These are phyloP conservation scores for Arabidopsis lyrata DNA, from an alignment of 441 rosid genomes.

Conservation along the genomic window DNA sequence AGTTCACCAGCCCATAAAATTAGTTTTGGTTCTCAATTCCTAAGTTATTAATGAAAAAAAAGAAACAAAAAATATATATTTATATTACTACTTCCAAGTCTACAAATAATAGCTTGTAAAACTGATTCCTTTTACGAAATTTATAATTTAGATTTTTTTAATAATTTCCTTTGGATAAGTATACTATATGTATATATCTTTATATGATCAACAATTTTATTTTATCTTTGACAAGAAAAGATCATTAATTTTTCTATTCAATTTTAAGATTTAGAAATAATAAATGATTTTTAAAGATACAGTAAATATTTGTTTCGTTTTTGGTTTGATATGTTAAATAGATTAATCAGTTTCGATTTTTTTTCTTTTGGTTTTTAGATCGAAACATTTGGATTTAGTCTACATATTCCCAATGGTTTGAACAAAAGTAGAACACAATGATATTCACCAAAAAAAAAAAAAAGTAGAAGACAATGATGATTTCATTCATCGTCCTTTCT, in stretches of 20 bases:
- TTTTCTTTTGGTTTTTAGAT: neutral
- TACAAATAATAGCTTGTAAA: neutral
- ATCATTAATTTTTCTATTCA: neutral
- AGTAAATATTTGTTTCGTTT: neutral
- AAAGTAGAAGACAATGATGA: neutral
- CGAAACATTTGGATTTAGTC: neutral
- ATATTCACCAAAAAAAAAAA: neutral
- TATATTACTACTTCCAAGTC: neutral
- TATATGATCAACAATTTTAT: neutral
- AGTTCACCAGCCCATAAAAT: too few species aligned
- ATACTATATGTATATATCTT: neutral
- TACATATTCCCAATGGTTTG: neutral
- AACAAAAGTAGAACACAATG: neutral
- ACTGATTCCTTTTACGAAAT: neutral
- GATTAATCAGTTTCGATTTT: neutral
- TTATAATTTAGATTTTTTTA: too few species aligned
- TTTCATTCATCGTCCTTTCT: neutral
- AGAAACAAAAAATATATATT: too few species aligned
- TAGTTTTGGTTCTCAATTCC: neutral
- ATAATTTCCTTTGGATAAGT: too few species aligned
- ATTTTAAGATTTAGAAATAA: neutral
- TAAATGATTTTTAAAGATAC: neutral
- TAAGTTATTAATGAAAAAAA: too few species aligned
- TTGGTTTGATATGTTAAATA: slow-evolving; percentile 8
- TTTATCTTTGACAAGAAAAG: too few species aligned